Evolutionary conservation across 169 alveolate species (phyloP).

Genomic region (Plasmodium gallinaceum): DNA sequence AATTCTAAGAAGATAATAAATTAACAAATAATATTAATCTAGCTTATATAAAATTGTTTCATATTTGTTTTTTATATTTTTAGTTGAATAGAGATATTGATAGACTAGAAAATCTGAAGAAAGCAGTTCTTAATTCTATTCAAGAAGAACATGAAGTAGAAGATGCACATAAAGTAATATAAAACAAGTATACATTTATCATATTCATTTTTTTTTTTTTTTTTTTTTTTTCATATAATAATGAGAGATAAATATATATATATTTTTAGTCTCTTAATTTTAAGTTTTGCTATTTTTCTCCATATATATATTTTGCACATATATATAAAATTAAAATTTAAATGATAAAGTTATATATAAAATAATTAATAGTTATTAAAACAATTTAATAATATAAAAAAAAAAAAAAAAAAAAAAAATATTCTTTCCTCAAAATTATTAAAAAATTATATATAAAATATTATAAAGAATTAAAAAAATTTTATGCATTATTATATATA

Average conservation of each 20-base stretch:
- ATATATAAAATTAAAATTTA: constrained; percentile 21
- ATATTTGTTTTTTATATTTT: constrained; percentile 10
- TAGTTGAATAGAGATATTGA: constrained; percentile 87
- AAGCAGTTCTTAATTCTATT: constrained; percentile 88
- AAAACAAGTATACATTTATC: constrained; percentile 36
- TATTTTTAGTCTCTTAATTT: background rate
- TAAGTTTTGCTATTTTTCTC: background rate
- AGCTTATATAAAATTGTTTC: background rate
- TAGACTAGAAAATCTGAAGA: constrained; percentile 87
- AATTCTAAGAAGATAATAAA: background rate
- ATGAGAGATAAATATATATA: background rate
- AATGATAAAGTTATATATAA: background rate
- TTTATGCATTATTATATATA: background rate
- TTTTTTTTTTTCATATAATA: too few relatives aligned
- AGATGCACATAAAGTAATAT: constrained; percentile 66
- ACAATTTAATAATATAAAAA: background rate
- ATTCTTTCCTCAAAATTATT: background rate
- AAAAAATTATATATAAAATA: background rate
- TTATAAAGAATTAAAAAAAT: too few relatives aligned
- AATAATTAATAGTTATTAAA: background rate
- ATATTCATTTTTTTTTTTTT: background rate
- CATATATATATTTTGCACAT: constrained; percentile 50
- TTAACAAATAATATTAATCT: too few relatives aligned
- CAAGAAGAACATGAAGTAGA: constrained; percentile 86
- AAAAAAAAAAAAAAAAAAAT: constrained; percentile 5